Base-by-base conservation (phyloP, 2,329 filamentous ascomycete genomes). In the Verruconis gallopava region DNA sequence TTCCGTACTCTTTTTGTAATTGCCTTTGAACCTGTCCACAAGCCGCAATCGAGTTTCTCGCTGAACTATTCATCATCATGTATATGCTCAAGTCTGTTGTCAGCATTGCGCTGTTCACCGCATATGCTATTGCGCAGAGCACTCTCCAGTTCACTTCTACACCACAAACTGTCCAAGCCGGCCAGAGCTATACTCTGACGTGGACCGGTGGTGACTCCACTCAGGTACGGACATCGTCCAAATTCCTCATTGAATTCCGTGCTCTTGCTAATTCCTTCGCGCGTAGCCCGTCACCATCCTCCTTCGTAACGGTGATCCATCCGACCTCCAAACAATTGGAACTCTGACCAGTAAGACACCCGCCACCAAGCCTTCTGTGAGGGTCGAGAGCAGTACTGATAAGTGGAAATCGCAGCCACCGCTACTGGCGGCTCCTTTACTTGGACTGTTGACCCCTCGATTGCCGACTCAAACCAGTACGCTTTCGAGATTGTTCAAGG, bases 401-500 rank as follows among this genome's bases (percentile, higher is more conserved):
- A n/a, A n/a, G n/a, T n/a, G n/a, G n/a, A n/a, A n/a, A n/a, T 2
- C 3, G 36, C 40, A 64, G 65, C 55, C 30, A 46, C 60, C 42
- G 68, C 63, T 18, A 62, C 56, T 38, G 64, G 62, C 38, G 68
- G 67, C 44, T 57, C 53, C 18, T 73, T 61, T 62, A 61, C 58
- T 43, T 78, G 71, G 71, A 71, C 62, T 13, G 68, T 70, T 4
- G 54, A 58, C 30, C 54, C 51, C 18, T 55, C 51, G 30, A 59
- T 76, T 20, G 50, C 55, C 35, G 55, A 64, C 47, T 66, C 58
- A 43, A 46, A 55, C 28, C 62, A 74, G 59, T 79, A 78, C 52
- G 73, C 75, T 42, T 66, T 79, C 44, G 58, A 75, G 55, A 75
- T 79, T 58, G 54, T 51, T 12, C 73, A 77, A 53, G 67, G 63